These are phyloP conservation scores for Mycosphaerella sp. DNA, from an alignment of 2,329 filamentous ascomycete genomes.

Conservation along the genomic window DNA sequence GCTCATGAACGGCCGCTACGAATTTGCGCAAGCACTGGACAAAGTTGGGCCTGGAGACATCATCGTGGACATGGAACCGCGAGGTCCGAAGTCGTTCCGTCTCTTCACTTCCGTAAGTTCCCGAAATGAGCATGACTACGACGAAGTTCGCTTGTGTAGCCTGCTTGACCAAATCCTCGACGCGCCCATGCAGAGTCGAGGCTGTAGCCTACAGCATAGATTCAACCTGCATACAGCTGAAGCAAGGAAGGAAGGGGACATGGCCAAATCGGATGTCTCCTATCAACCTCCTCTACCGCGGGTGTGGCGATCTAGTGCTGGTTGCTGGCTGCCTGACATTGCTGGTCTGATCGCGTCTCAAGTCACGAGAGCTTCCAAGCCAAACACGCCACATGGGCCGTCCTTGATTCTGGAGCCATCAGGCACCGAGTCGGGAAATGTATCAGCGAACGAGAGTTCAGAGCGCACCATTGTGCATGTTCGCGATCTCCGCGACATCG, in stretches of 20 bases:
- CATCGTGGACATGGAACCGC: slow-evolving; percentile 16
- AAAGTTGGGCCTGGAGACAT: slow-evolving; percentile 16
- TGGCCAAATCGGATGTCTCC: slow-evolving; percentile 1
- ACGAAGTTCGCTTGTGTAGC: slow-evolving; percentile 28
- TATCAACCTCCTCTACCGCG: slow-evolving; percentile 18
- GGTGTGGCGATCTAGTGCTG: slow-evolving; percentile 20
- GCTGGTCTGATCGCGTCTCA: slow-evolving; percentile 17
- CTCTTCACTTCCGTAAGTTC: slow-evolving; percentile 3
- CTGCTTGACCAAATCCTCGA: slow-evolving; percentile 32
- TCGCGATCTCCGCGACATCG: slow-evolving; percentile 73
- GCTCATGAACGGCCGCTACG: slow-evolving; percentile 19
- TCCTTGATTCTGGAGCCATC: not conserved
- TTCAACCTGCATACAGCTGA: not conserved
- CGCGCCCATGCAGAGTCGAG: slow-evolving; percentile 17
- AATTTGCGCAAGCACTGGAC: slow-evolving; percentile 21
- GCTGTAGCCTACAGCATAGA: slow-evolving; percentile 1
- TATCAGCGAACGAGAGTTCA: not conserved
- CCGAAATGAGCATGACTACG: slow-evolving; percentile 21
- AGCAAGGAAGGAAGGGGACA: not conserved
- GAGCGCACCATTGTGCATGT: slow-evolving; percentile 57
- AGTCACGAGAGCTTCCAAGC: not conserved
- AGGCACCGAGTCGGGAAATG: slow-evolving; percentile 15
- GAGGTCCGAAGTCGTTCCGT: slow-evolving; percentile 9
- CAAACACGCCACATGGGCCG: not conserved
- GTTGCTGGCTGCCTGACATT: slow-evolving; percentile 20